Conservation (phyloP, 345 rosid genomes). For the Lagerstroemia speciosa region DNA sequence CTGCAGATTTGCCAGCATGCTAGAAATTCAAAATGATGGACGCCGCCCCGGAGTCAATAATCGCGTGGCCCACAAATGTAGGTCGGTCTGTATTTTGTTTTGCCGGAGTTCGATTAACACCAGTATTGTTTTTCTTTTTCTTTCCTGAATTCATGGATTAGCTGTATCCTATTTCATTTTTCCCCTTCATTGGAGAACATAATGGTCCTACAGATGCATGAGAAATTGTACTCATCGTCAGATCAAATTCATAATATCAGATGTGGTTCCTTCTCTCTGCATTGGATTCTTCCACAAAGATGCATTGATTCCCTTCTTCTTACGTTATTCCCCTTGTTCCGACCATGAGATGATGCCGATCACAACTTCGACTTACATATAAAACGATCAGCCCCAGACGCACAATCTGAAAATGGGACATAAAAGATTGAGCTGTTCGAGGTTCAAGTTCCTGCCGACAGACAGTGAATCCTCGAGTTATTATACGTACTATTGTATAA, state of each 20-base stretch:
- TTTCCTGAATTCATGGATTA: conserved; percentile 33
- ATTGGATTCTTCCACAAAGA: neutral
- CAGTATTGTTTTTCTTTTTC: conserved; percentile 20
- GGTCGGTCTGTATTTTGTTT: conserved; percentile 7
- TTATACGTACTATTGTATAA: no score
- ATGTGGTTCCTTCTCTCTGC: neutral
- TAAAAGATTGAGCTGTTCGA: neutral
- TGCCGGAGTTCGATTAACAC: neutral
- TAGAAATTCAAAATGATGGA: conserved; percentile 13
- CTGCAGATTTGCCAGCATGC: conserved; percentile 63
- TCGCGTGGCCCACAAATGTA: conserved; percentile 12
- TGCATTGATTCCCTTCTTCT: neutral
- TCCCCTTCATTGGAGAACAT: neutral
- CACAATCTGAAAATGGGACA: neutral
- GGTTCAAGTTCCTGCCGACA: no score
- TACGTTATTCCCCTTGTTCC: neutral
- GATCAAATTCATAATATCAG: neutral
- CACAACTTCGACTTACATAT: neutral
- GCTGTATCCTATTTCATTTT: conserved; percentile 13
- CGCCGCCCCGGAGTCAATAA: neutral
- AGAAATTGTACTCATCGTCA: neutral
- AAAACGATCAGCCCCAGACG: neutral
- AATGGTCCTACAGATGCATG: conserved; percentile 1
- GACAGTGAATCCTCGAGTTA: no score
- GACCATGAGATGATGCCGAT: neutral